Percentiles rank a stretch among this genome's conserved stretches.
Conservation (phyloP, 768 basidiomycete species). For the Galerina marginata region DNA sequence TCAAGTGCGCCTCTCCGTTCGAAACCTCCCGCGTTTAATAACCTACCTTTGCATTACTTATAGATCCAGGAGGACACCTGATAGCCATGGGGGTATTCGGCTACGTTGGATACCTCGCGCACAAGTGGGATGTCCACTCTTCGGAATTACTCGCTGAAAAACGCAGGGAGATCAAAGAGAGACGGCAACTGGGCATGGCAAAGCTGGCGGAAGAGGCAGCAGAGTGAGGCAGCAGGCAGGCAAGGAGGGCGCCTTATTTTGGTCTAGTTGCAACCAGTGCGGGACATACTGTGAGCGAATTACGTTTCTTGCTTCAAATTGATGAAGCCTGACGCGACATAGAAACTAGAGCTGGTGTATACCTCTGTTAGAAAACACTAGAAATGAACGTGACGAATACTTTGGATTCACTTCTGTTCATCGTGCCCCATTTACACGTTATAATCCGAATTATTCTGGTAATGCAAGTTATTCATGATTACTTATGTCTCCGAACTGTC, state of each 20-base stretch:
- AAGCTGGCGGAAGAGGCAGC: conserved; percentile 30
- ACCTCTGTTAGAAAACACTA: neutral
- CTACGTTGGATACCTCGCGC: conserved; percentile 76
- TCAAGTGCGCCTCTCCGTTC: conserved; percentile 63
- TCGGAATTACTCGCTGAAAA: conserved; percentile 66
- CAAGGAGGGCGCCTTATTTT: neutral
- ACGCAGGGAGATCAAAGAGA: conserved; percentile 60
- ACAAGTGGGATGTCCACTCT: conserved; percentile 69
- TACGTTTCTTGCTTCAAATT: neutral
- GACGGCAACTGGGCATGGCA: conserved; percentile 46
- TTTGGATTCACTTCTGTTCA: neutral
- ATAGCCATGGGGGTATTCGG: conserved; percentile 75
- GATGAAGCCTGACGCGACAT: neutral
- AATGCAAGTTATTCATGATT: too few species aligned
- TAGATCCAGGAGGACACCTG: conserved; percentile 77
- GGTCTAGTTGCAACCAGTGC: conserved; percentile 13
- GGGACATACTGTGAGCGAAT: conserved; percentile 10
- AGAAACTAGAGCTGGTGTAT: conserved; percentile 12
- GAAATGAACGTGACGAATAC: neutral
- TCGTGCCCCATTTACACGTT: neutral
- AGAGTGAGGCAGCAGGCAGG: neutral
- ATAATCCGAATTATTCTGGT: neutral
- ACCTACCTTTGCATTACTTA: neutral
- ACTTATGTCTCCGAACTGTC: too few species aligned
- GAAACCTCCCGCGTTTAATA: neutral